Conservation (phyloP, 768 basidiomycete genomes). For the Harrya chromipes region DNA sequence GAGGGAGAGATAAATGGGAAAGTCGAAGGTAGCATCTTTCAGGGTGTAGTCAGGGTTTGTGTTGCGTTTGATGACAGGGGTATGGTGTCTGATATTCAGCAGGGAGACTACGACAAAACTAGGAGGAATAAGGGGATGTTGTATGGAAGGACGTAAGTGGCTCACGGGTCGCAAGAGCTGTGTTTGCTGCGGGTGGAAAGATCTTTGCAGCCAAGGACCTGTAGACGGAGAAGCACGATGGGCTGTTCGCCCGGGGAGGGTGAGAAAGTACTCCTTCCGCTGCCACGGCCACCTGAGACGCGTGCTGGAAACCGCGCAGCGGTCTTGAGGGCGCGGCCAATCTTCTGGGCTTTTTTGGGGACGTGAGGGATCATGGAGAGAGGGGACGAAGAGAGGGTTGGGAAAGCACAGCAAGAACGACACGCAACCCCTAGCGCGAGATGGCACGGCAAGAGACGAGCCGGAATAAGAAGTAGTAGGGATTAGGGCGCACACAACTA, state of each 20-base stretch:
- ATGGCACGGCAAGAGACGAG: not conserved
- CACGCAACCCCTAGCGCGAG: constrained; percentile 12
- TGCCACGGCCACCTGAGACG: constrained; percentile 40
- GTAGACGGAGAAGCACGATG: constrained; percentile 62
- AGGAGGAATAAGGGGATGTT: not conserved
- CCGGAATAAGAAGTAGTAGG: not conserved
- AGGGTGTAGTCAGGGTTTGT: constrained; percentile 62
- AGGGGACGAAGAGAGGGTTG: not conserved
- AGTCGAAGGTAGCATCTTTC: constrained; percentile 84
- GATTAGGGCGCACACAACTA: not conserved
- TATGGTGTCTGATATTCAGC: constrained; percentile 58
- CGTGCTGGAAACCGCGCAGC: constrained; percentile 55
- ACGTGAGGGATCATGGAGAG: constrained; percentile 30
- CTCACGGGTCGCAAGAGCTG: constrained; percentile 77
- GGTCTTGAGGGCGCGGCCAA: constrained; percentile 57
- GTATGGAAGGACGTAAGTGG: constrained; percentile 11
- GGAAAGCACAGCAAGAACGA: constrained; percentile 10
- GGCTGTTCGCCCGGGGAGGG: constrained; percentile 64
- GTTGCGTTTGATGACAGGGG: constrained; percentile 72
- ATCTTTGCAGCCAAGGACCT: constrained; percentile 61
- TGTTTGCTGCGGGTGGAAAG: constrained; percentile 63
- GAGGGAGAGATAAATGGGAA: constrained; percentile 76
- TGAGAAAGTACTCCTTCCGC: constrained; percentile 34
- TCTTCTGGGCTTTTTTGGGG: constrained; percentile 46
- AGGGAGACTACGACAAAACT: constrained; percentile 73